These are phyloP conservation scores for Tubosaeta sp. DNA, from an alignment of 768 basidiomycete species.

Conservation along the genomic window DNA sequence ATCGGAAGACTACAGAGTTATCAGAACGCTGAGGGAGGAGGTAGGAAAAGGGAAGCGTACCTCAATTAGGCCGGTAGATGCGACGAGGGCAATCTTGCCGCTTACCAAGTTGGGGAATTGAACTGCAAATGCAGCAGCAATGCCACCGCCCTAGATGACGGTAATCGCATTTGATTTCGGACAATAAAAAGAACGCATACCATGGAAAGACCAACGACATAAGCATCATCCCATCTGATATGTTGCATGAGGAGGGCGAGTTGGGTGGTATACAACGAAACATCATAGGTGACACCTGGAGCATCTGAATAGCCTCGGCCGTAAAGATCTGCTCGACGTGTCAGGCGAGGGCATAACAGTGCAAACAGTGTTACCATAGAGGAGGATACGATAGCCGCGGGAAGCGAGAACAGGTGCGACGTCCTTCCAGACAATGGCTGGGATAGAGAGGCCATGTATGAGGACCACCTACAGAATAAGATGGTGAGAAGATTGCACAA, in stretches of 20 bases:
- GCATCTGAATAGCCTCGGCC: slow-evolving; percentile 83
- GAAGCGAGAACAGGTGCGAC: slow-evolving; percentile 61
- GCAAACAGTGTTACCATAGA: slow-evolving; percentile 52
- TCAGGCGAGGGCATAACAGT: slow-evolving; percentile 1
- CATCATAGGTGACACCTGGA: slow-evolving; percentile 63
- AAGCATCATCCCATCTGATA: slow-evolving; percentile 63
- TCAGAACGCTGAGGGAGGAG: background rate
- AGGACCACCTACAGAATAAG: slow-evolving; percentile 53
- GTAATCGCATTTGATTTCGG: slow-evolving; percentile 8
- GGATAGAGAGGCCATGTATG: slow-evolving; percentile 75
- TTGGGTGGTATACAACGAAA: slow-evolving; percentile 63
- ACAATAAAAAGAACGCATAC: slow-evolving; percentile 27
- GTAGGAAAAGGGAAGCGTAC: slow-evolving; percentile 27
- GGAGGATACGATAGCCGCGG: slow-evolving; percentile 65
- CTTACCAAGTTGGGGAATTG: slow-evolving; percentile 71
- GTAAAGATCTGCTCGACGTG: slow-evolving; percentile 56
- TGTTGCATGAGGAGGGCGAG: slow-evolving; percentile 83
- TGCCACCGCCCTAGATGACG: slow-evolving; percentile 59
- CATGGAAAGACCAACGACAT: slow-evolving; percentile 74
- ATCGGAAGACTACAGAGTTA: slow-evolving; percentile 46
- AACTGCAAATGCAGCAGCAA: slow-evolving; percentile 66
- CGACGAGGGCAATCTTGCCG: slow-evolving; percentile 60
- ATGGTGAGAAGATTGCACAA: slow-evolving; percentile 1
- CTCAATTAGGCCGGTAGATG: slow-evolving; percentile 68
- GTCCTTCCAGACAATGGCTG: slow-evolving; percentile 74